Evolutionary conservation across 164 flowering plant species (phyloP), one percentile per base, ranked within the genome.

Genomic region (Aristolochia fimbriata): DNA sequence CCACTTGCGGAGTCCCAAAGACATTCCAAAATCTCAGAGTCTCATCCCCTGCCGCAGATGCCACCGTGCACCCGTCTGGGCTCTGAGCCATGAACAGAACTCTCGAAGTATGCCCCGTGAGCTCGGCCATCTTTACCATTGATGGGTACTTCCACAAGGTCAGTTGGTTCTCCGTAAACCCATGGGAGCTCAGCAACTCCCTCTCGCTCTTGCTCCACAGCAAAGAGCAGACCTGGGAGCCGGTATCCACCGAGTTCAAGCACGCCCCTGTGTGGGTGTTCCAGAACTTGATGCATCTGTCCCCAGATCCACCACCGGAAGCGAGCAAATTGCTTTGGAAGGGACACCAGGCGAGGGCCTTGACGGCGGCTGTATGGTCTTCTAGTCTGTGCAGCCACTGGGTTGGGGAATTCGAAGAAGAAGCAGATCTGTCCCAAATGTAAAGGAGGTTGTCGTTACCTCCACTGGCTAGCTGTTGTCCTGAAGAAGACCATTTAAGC

Each of bases 321-420:
- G 85, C 82, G 41, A 83, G 68, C 64, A 83, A 47, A 54, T 81
- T 83, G 23, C 76, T 67, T 72, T 83, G 88, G 63, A 83, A 81
- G 7, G 88, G 88, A 66, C 88, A 81, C 88, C 85, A 83, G 6
- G 85, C 81, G 27, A 83, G 74, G 43, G 88, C 88, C 58, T 83
- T 83, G 6, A 83, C 88, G 0, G 85, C 85, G 4, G 88, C 84
- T 0, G 74, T 79, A 59, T 83, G 88, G 62, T 81, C 88, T 33
- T 81, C 82, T 6, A 83, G 73, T 62, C 88, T 68, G 68, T 83
- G 85, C 47, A 79, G 78, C 84, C 81, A 81, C 63, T 77, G 81
- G 1, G 71, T 79, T 8, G 78, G 68, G 31, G 74, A 64, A 30
- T 69, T 71, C 0, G 81, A 67, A 49, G 85, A 73, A 12, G 82